These are phyloP conservation scores for Paraurostyla sp. DNA, from an alignment of 73 alveolate genomes.

Conservation along the genomic window DNA sequence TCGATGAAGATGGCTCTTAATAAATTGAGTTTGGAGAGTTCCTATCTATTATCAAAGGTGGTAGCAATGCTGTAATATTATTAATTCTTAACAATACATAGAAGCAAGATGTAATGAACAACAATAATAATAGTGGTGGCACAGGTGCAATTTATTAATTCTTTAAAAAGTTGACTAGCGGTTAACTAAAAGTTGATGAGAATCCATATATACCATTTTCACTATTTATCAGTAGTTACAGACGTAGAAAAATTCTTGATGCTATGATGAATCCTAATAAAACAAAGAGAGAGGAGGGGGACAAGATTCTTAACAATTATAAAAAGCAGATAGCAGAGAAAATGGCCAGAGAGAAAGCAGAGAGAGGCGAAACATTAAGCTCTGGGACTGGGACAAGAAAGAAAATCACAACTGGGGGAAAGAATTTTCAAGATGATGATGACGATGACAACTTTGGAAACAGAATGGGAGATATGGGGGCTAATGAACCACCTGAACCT, in stretches of 20 bases:
- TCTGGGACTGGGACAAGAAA: conserved; percentile 7
- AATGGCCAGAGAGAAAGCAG: conserved; percentile 65
- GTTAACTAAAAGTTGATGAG: conserved; percentile 56
- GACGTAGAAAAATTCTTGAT: conserved; percentile 69
- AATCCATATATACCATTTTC: conserved; percentile 71
- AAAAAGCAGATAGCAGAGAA: conserved; percentile 70
- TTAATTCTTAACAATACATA: no score
- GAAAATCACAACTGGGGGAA: neutral
- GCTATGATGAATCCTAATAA: conserved; percentile 69
- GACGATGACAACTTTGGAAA: conserved; percentile 38
- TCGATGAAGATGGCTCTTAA: conserved; percentile 94
- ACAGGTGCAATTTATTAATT: conserved; percentile 72
- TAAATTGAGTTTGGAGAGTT: conserved; percentile 94
- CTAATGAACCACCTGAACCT: conserved; percentile 68
- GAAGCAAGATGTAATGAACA: neutral
- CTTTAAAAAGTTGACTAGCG: conserved; percentile 74
- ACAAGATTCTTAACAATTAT: conserved; percentile 57
- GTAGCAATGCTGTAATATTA: conserved; percentile 49
- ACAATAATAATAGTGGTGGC: conserved; percentile 31
- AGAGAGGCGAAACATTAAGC: conserved; percentile 60
- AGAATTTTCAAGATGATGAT: neutral
- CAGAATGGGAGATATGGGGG: conserved; percentile 28
- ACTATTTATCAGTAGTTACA: conserved; percentile 62
- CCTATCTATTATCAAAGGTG: conserved; percentile 90
- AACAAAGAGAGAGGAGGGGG: conserved; percentile 63